Evolutionary conservation across 1,139 yeast genomes (phyloP), one percentile per base, ranked within the genome.

Genomic region (Scheffersomyces lignicola): DNA sequence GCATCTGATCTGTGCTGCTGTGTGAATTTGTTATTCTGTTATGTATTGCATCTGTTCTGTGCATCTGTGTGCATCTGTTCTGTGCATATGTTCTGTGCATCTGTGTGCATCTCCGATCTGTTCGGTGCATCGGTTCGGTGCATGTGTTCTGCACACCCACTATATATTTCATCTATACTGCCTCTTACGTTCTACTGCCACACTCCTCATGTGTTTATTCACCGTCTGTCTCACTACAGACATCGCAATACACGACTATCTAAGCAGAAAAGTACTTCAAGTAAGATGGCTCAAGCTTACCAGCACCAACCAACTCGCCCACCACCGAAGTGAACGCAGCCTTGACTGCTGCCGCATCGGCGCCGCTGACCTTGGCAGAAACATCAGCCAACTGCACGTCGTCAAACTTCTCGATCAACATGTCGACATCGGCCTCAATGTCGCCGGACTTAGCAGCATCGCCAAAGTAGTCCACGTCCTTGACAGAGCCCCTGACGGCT

Each of bases 391-490:
- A 77, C 60, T 83, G 81, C 33, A 75, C 65, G 52, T 89, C 97
- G 53, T 83, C 86, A 45, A 90, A 74, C 49, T 80, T 69, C 44
- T 88, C 97, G 51, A 89, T 73, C 51, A 92, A 72, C 44, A 79
- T 67, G 46, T 83, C 95, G 45, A 88, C 65, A 60, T 92, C 97
- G 42, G 80, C 80, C 48, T 85, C 95, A 49, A 86, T 81, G 40
- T 72, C 71, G 37, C 78, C 70, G 36, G 90, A 73, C 42, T 78
- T 77, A 44, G 66, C 76, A 39, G 80, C 82, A 47, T 82, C 88
- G 47, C 94, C 92, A 52, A 89, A 88, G 78, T 87, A 89, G 44
- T 76, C 87, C 52, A 73, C 79, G 27, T 87, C 97, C 74, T 90
- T 89, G 50, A 80, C 87, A 39, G 90, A 73, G 52, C 69, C 68